Base-by-base conservation (phyloP, 805 yeast species). In the Teunomyces atbi region DNA sequence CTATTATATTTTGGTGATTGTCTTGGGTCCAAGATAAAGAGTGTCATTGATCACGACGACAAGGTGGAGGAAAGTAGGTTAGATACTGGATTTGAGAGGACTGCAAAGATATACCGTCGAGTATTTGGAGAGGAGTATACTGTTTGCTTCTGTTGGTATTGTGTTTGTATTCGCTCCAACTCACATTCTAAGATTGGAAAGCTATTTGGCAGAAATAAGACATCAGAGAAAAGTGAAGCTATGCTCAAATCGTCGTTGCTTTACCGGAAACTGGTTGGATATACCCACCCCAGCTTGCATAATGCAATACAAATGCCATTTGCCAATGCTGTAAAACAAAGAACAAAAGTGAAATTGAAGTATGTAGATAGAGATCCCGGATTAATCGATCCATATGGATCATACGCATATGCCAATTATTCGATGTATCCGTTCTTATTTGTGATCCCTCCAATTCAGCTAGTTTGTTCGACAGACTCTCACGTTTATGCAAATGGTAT, bases 11-110 rank as follows among this genome's bases (percentile, higher is more conserved):
- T 55, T 36, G 21, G 27, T 11, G 50, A 48, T 18, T 52, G 58
- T 39, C 35, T 32, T 15, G 13, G 7, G 0, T 21, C 51, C 4
- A 46, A 29, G 8, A 26, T 32, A 5, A 26, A 33, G n/a, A 6
- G 33, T 10, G 48, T 58, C 19, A 46, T 58, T n/a, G 62, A 59
- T 40, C 66, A 63, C 39, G 53, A 61, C 33, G 66, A 61, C 46
- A 60, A 58, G 47, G 44, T 63, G 8, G 65, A 60, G 30, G 55
- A 52, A 41, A 47, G 52, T 2, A 19, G 54, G 11, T 40, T 63
- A 5, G 55, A 49, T 43, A 27, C 45, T 8, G 36, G 51, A 6
- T 63, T 55, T 36, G 52, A 49, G 34, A 21, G 16, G 8, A 60
- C 67, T 3, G 42, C 56, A 15, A 48, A 45, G 19, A 38, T 46